phyloP scores from a whole-genome alignment of 2,329 filamentous ascomycete genomes.

The Bipolaris zeicola region DNA sequence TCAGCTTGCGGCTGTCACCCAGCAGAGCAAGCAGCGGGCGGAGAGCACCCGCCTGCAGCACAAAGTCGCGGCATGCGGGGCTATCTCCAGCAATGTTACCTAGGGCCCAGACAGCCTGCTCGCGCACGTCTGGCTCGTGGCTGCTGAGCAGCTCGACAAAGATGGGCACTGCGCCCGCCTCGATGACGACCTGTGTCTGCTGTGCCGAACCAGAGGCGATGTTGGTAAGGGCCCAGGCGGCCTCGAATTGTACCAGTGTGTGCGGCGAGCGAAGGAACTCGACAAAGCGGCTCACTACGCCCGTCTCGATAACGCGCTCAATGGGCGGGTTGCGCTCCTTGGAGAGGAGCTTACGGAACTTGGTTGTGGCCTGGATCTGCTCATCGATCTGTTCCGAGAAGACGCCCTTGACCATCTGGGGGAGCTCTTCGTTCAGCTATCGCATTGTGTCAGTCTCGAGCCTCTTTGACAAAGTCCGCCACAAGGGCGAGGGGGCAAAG shows the following conservation, averaged over 20 bases:
- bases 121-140: slow-evolving; percentile 95
- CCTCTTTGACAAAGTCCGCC: not conserved
- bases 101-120: slow-evolving; percentile 97
- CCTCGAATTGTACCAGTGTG: slow-evolving; percentile 98
- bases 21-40: slow-evolving; percentile 87
- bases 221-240: slow-evolving; percentile 98
- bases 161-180: slow-evolving; percentile 96
- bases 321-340: slow-evolving; percentile 99
- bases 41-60: slow-evolving; percentile 86
- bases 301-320: slow-evolving; percentile 98
- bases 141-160: slow-evolving; percentile 96
- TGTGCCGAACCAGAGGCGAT: slow-evolving; percentile 96
- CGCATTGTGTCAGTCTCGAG: slow-evolving; percentile 21
- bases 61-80: slow-evolving; percentile 95
- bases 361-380: slow-evolving; percentile 96
- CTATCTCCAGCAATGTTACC: slow-evolving; percentile 99
- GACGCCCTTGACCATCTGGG: slow-evolving; percentile 96
- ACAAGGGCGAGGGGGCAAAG: not conserved
- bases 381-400: slow-evolving; percentile 98
- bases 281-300: slow-evolving; percentile 95
- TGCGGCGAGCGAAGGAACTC: slow-evolving; percentile 98
- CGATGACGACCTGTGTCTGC: slow-evolving; percentile 98
- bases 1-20: slow-evolving; percentile 96
- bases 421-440: slow-evolving; percentile 95
- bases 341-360: slow-evolving; percentile 96